A percentile compares a stretch with the other conserved stretches of the same genome.
phyloP scores from a whole-genome alignment of 352 stramenopile species.

The Pythium aquatile region DNA sequence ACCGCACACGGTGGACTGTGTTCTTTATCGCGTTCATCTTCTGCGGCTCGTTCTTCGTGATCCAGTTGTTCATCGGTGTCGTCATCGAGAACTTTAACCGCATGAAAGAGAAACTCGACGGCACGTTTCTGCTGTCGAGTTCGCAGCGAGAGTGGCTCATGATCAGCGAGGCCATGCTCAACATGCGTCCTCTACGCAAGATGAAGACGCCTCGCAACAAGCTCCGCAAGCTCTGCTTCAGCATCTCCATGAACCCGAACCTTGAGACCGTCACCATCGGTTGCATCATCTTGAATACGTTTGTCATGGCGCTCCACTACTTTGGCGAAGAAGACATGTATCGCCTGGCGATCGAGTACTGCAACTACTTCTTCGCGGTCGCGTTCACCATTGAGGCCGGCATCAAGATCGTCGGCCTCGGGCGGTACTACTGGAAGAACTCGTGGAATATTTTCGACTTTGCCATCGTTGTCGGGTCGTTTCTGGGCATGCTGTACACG shows the following conservation, averaged over 20 bases:
- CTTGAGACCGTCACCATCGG: slow-evolving; percentile 79
- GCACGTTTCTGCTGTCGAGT: slow-evolving; percentile 65
- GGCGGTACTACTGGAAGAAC: slow-evolving; percentile 72
- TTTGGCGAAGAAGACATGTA: slow-evolving; percentile 80
- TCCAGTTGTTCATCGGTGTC: slow-evolving; percentile 91
- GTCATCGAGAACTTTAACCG: slow-evolving; percentile 91
- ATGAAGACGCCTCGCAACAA: slow-evolving; percentile 39
- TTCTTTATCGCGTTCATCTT: slow-evolving; percentile 91
- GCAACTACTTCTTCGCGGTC: slow-evolving; percentile 81
- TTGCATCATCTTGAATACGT: slow-evolving; percentile 87
- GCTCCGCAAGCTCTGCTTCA: slow-evolving; percentile 40
- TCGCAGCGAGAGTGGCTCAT: slow-evolving; percentile 76
- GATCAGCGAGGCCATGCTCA: slow-evolving; percentile 51
- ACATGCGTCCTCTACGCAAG: slow-evolving; percentile 40
- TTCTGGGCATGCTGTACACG: slow-evolving; percentile 48
- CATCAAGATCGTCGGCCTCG: slow-evolving; percentile 78
- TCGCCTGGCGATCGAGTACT: slow-evolving; percentile 43
- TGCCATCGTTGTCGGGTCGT: slow-evolving; percentile 44
- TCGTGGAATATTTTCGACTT: slow-evolving; percentile 89
- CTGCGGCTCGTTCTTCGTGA: slow-evolving; percentile 87
- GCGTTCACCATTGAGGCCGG: slow-evolving; percentile 79
- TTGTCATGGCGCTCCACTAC: slow-evolving; percentile 78
- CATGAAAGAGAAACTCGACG: slow-evolving; percentile 65
- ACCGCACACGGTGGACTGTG: slow-evolving; percentile 64
- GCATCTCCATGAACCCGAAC: slow-evolving; percentile 37